Conservation (phyloP, 805 yeast genomes). For the Schizosaccharomyces cryophilus region DNA sequence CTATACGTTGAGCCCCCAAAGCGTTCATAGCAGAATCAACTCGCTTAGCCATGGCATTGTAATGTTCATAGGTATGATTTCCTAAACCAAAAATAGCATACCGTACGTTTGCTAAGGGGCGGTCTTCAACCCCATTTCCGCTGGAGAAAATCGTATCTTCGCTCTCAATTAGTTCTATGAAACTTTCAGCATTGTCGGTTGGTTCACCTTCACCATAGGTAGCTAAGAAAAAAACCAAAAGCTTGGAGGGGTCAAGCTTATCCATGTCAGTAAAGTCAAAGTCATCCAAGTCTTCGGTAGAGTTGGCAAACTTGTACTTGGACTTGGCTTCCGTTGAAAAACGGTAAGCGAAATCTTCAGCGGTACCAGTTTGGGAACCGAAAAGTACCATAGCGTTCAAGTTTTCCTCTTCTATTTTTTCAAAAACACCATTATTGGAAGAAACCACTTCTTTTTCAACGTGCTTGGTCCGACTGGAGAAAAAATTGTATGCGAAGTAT, state of each 20-base stretch:
- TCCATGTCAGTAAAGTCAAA: constrained; percentile 61
- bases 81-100: constrained; percentile 78
- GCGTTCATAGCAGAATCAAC: constrained; percentile 24
- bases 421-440: constrained; percentile 10
- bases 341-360: constrained; percentile 85
- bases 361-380: constrained; percentile 96
- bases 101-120: constrained; percentile 28
- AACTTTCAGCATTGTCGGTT: constrained; percentile 74
- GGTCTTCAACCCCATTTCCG: constrained; percentile 13
- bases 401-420: constrained; percentile 25
- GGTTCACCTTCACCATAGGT: constrained; percentile 98
- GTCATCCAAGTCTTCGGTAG: constrained; percentile 74
- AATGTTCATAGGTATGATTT: constrained; percentile 80
- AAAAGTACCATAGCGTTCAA: constrained; percentile 62
- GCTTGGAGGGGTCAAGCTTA: constrained; percentile 30
- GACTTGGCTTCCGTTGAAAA: constrained; percentile 71
- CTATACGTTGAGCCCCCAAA: constrained; percentile 52
- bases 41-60: constrained; percentile 52
- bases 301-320: constrained; percentile 53
- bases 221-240: constrained; percentile 61
- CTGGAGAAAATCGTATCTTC: constrained; percentile 27
- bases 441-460: background rate
- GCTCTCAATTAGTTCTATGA: constrained; percentile 37
- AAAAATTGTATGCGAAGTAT: background rate
- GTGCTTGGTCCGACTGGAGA: background rate